phyloP scores from a whole-genome alignment of 495 filamentous ascomycete genomes.

The Ascodesmis nigricans region DNA sequence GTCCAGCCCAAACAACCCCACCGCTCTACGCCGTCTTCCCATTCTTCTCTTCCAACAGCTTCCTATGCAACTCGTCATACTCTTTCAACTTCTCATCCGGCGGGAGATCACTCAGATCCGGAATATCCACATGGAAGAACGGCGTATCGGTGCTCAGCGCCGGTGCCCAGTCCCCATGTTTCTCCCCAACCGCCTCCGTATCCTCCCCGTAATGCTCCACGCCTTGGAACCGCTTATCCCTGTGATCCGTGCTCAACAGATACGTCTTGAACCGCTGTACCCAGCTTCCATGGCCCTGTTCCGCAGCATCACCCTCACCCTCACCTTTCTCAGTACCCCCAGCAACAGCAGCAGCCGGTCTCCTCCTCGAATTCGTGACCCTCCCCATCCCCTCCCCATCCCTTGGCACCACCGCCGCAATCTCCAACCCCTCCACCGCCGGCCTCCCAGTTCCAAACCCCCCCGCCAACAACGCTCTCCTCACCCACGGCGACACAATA shows the following conservation, averaged over 20 bases:
- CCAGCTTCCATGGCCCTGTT: slow-evolving; percentile 5
- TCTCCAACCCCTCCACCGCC: slow-evolving; percentile 5
- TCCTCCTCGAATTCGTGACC: slow-evolving; percentile 2
- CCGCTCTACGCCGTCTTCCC: too few relatives aligned
- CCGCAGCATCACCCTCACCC: too few relatives aligned
- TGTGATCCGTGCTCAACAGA: slow-evolving; percentile 10
- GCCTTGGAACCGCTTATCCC: slow-evolving; percentile 11
- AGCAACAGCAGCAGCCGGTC: slow-evolving; percentile 3
- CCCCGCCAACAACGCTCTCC: slow-evolving; percentile 27
- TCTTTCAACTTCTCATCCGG: slow-evolving; percentile 4
- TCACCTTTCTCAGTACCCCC: not conserved
- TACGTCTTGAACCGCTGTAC: slow-evolving; percentile 10
- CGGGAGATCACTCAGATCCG: slow-evolving; percentile 12
- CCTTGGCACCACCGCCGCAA: slow-evolving; percentile 9
- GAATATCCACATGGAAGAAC: slow-evolving; percentile 30
- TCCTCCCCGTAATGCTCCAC: slow-evolving; percentile 15
- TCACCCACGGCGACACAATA: slow-evolving; percentile 29
- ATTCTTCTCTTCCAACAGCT: not conserved
- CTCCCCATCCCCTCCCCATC: not conserved
- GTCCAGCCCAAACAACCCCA: too few relatives aligned
- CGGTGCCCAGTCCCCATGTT: slow-evolving; percentile 18
- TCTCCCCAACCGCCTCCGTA: slow-evolving; percentile 17
- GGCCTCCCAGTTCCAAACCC: slow-evolving; percentile 26
- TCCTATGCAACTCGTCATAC: not conserved
- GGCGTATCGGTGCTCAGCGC: slow-evolving; percentile 30